Evolutionary conservation across 1,139 yeast species (phyloP).

Genomic region (Nakaseomyces uthaithaninus): DNA sequence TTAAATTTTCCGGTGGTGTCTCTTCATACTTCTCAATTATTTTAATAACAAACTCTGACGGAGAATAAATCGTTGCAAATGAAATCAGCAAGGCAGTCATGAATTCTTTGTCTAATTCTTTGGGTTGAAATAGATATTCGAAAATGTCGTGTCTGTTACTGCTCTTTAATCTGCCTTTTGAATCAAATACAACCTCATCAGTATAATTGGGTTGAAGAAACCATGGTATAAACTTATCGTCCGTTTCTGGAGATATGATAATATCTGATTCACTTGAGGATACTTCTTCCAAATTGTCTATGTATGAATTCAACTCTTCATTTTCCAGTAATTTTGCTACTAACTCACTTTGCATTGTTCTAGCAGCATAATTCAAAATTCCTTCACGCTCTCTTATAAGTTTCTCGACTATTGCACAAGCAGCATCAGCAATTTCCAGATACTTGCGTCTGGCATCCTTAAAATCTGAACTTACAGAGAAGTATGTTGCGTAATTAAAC

Average conservation of each 20-base stretch:
- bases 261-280: not conserved
- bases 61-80: slow-evolving; percentile 64
- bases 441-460: slow-evolving; percentile 34
- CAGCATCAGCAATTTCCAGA: slow-evolving; percentile 30
- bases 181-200: slow-evolving; percentile 4
- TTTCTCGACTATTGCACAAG: slow-evolving; percentile 42
- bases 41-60: slow-evolving; percentile 51
- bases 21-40: slow-evolving; percentile 58
- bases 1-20: slow-evolving; percentile 79
- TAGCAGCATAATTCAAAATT: slow-evolving; percentile 58
- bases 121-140: slow-evolving; percentile 1
- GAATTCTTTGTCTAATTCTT: slow-evolving; percentile 50
- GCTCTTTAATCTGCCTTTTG: slow-evolving; percentile 4
- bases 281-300: slow-evolving; percentile 27
- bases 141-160: not conserved
- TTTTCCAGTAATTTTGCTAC: slow-evolving; percentile 51
- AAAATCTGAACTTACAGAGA: slow-evolving; percentile 38
- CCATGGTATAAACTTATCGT: not conserved
- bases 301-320: slow-evolving; percentile 35
- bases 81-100: slow-evolving; percentile 63
- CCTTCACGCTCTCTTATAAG: slow-evolving; percentile 61
- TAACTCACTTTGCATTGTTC: slow-evolving; percentile 66
- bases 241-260: not conserved
- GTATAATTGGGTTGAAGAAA: slow-evolving; percentile 5
- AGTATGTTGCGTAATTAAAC: slow-evolving; percentile 38